Base-by-base conservation (phyloP, 257 asterid genomes). In the Paraleonurus japonicus region DNA sequence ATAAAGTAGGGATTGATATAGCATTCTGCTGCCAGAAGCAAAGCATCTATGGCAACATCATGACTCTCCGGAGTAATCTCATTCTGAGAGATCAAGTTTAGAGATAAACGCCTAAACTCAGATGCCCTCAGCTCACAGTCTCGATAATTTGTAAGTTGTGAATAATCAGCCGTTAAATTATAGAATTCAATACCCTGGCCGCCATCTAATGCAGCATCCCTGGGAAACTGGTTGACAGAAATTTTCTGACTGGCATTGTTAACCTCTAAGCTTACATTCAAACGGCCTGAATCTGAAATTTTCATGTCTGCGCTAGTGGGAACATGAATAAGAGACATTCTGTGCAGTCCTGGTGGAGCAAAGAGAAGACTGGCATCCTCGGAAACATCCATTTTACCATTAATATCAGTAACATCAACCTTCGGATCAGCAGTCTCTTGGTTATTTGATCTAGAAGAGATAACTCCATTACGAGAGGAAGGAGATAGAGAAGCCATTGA, bases 11-110 rank as follows among this genome's bases (percentile, higher is more conserved):
- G 99, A 89, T 89, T 92, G 45, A 89, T 84, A 74, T 84, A 83
- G 78, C 99, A 94, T 75, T 94, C 98, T 15, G 96, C 99, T 13
- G 96, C 98, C 70, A 94, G 86, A 84, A 94, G 96, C 84, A 94
- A 85, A 43, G 99, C 91, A 78, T 89, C 98, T 68, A 91, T 79
- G 61, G 92, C 89, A 30, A 92, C 88, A 74, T 79, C 87, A 76
- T 91, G 96, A 83, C 87, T 85, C 81, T 94, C 99, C 39, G 59
- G 81, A 28, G 90, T 81, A 75, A 81, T 75, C 75, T 85, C 85
- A 76, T 76, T 72, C 81, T 84, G 90, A 62, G 96, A 88, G 65
- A 79, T 90, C 86, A 94, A 83, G 76, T 89, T 89, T 70, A 82
- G 76, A 66, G 99, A 93, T 69, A 94, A 85, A 70, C 90, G 90